phyloP scores from a whole-genome alignment of 2,329 filamentous ascomycete species.

The Diplodia sapinea region DNA sequence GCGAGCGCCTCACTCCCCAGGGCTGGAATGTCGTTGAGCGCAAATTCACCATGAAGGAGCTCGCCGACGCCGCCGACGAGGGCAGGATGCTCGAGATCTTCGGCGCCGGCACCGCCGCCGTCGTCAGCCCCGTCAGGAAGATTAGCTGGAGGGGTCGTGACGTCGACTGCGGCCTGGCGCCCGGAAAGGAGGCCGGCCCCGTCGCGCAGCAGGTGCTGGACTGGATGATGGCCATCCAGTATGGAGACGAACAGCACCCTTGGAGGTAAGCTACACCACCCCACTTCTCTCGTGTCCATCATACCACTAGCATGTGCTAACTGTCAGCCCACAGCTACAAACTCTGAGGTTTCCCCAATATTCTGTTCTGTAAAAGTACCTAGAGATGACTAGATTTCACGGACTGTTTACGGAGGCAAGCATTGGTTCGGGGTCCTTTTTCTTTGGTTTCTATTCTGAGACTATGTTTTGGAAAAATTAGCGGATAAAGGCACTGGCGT shows the following conservation, averaged over 20 bases:
- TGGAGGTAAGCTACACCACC: conserved; percentile 71
- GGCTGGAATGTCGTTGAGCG: conserved; percentile 90
- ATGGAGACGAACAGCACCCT: conserved; percentile 87
- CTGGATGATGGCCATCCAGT: conserved; percentile 96
- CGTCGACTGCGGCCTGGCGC: conserved; percentile 81
- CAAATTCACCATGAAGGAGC: conserved; percentile 88
- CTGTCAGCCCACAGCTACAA: conserved; percentile 13
- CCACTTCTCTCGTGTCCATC: neutral
- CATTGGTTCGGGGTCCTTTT: neutral
- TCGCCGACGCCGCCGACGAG: conserved; percentile 80
- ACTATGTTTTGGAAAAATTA: neutral
- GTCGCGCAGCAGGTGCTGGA: conserved; percentile 87
- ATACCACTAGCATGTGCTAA: neutral
- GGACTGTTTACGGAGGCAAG: conserved; percentile 11
- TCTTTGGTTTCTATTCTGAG: neutral
- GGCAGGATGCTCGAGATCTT: conserved; percentile 92
- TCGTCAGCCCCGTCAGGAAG: conserved; percentile 86
- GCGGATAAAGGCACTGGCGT: conserved; percentile 21
- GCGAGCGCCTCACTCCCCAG: conserved; percentile 79
- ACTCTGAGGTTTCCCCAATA: neutral
- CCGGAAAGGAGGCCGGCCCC: conserved; percentile 84
- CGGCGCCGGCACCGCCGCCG: conserved; percentile 89
- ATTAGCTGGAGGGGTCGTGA: conserved; percentile 87
- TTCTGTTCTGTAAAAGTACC: conserved; percentile 6
- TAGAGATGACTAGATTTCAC: conserved; percentile 22